Evolutionary conservation across 768 basidiomycete genomes (phyloP).

Genomic region (Trametes coccinea): DNA sequence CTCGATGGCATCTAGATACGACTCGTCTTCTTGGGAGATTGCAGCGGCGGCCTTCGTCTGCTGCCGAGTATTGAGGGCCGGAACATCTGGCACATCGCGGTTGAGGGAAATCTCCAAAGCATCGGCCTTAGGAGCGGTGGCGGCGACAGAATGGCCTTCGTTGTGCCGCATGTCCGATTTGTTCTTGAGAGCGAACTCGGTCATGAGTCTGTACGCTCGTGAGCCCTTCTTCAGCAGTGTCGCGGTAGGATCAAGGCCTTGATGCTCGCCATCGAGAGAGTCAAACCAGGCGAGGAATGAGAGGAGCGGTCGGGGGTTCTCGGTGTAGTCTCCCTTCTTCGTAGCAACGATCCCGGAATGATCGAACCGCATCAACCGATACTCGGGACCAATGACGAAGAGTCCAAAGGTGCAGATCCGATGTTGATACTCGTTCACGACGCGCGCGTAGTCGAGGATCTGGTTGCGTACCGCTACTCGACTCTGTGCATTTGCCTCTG

Average conservation of each 20-base stretch:
- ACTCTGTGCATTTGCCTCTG: not conserved
- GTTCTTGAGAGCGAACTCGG: not conserved
- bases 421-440: conserved; percentile 3
- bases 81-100: no score
- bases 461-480: not conserved
- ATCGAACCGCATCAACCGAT: conserved; percentile 9
- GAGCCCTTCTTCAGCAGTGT: not conserved
- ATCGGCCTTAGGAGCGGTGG: no score
- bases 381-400: not conserved
- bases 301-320: not conserved
- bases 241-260: conserved; percentile 10
- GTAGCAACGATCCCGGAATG: not conserved
- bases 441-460: conserved; percentile 5
- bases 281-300: not conserved
- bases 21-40: no score
- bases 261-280: not conserved
- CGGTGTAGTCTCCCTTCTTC: not conserved
- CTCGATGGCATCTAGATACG: no score
- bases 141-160: no score
- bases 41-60: no score
- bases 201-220: not conserved
- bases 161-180: not conserved
- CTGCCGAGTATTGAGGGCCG: no score
- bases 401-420: conserved; percentile 9
- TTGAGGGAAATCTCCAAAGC: no score